A percentile compares a stretch with the other conserved stretches of the same genome.
Evolutionary conservation across 179 eudicot genomes (phyloP).

Genomic region (Gypsophila paniculata): DNA sequence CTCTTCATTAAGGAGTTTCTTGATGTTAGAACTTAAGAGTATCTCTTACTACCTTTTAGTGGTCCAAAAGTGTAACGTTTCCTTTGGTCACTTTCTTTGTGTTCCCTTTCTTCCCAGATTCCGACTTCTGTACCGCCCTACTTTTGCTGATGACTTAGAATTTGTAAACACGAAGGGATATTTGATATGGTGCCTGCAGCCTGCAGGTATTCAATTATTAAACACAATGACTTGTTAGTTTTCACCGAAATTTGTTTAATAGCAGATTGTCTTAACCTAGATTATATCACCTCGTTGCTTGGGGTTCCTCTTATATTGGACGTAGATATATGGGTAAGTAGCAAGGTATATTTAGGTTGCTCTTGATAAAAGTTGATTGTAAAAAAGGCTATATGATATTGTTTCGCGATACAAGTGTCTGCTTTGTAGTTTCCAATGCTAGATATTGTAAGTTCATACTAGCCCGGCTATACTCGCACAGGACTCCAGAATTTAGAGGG

Average conservation of each 20-base stretch:
- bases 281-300: background rate
- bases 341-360: background rate
- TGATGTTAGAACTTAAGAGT: background rate
- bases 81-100: conserved; percentile 1
- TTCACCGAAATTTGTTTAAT: background rate
- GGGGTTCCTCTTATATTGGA: background rate
- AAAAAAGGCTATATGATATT: background rate
- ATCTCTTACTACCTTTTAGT: background rate
- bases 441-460: conserved; percentile 9
- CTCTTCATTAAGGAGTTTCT: background rate
- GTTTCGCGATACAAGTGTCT: background rate
- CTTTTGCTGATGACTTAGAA: conserved; percentile 4
- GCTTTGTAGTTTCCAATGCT: conserved; percentile 4
- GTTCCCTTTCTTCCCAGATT: background rate
- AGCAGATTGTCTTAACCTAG: background rate
- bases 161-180: background rate
- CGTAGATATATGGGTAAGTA: background rate
- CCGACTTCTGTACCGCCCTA: background rate
- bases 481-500: too few relatives aligned
- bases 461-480: background rate
- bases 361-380: background rate
- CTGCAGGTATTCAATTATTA: background rate
- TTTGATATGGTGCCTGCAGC: conserved; percentile 4
- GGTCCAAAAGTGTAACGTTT: background rate
- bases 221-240: background rate